These are phyloP conservation scores for Cicer yamashitae DNA, from an alignment of 306 rosid genomes.

Conservation along the genomic window DNA sequence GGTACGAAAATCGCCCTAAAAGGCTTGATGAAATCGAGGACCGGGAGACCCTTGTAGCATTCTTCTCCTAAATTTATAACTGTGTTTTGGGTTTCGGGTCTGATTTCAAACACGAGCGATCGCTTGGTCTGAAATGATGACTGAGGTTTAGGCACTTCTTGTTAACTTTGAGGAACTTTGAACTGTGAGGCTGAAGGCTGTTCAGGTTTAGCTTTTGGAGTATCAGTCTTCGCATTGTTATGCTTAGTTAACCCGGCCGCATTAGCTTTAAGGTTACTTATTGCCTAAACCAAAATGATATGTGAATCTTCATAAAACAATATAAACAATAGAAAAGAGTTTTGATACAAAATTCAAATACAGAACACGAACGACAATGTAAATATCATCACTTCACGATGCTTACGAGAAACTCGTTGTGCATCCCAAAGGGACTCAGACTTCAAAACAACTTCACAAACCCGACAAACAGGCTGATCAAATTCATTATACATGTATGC, in stretches of 20 bases:
- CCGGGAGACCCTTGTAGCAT: no score
- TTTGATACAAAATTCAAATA: background rate
- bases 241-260: slow-evolving; percentile 62
- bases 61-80: no score
- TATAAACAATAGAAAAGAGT: background rate
- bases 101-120: no score
- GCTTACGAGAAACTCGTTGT: slow-evolving; percentile 87
- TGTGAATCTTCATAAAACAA: background rate
- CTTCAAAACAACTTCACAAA: slow-evolving; percentile 75
- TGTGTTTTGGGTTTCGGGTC: no score
- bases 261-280: slow-evolving; percentile 70
- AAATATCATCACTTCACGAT: slow-evolving; percentile 75
- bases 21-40: no score
- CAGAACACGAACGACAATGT: slow-evolving; percentile 6
- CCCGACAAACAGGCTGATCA: slow-evolving; percentile 86
- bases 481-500: slow-evolving; percentile 74
- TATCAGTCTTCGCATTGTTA: slow-evolving; percentile 56
- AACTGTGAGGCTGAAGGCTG: slow-evolving; percentile 45
- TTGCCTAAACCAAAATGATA: slow-evolving; percentile 61
- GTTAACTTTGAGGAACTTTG: slow-evolving; percentile 45
- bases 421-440: slow-evolving; percentile 81
- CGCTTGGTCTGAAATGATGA: no score
- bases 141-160: slow-evolving; percentile 53
- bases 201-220: slow-evolving; percentile 53
- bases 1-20: no score